Evolutionary conservation across 2,329 filamentous ascomycete genomes (phyloP).

Genomic region (Arthrobotrys megalospora): DNA sequence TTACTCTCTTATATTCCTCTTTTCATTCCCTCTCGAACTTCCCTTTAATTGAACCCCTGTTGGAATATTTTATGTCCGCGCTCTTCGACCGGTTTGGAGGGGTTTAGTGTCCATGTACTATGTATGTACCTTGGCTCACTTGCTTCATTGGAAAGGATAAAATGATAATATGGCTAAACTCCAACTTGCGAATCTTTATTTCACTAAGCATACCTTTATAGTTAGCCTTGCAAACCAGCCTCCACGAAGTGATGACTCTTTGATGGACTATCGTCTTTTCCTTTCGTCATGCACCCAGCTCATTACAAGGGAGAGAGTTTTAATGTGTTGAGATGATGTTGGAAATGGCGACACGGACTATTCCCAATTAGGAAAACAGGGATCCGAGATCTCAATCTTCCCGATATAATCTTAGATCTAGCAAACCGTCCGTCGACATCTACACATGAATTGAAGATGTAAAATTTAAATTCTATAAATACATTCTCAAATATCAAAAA

Average conservation of each 20-base stretch:
- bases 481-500: background rate
- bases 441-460: background rate
- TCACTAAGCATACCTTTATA: no score
- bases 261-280: no score
- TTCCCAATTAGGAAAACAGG: conserved; percentile 1
- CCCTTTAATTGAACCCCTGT: conserved; percentile 7
- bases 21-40: background rate
- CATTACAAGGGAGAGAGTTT: no score
- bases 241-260: no score
- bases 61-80: conserved; percentile 17
- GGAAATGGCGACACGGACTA: background rate
- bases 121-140: conserved; percentile 12
- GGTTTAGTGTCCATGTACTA: conserved; percentile 9
- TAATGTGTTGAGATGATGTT: conserved; percentile 30
- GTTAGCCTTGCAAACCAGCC: no score
- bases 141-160: conserved; percentile 5
- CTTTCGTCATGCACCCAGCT: no score
- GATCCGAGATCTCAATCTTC: no score
- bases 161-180: background rate
- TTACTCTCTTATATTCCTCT: background rate
- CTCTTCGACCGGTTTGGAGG: background rate
- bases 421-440: background rate
- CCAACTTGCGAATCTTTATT: no score
- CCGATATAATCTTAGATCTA: background rate
- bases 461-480: conserved; percentile 6